Conservation (phyloP, 2,329 filamentous ascomycete genomes). For the Aspergillus novofumigatus region DNA sequence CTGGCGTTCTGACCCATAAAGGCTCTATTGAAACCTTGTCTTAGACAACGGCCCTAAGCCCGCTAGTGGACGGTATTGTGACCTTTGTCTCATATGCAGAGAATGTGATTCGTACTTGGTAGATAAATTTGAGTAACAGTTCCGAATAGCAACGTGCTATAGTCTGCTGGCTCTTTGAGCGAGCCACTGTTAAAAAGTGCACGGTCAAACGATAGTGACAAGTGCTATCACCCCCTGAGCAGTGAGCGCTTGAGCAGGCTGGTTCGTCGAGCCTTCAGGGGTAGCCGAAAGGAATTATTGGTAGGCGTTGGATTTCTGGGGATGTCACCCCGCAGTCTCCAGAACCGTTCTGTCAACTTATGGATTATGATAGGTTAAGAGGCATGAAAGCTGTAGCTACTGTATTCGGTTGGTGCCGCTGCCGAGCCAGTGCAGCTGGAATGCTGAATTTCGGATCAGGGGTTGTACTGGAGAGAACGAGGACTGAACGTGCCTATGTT, state of each 20-base stretch:
- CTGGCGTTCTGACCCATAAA: not conserved
- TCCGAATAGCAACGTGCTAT: not conserved
- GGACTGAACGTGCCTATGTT: not conserved
- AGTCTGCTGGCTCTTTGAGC: too few relatives aligned
- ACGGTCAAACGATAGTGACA: not conserved
- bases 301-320: not conserved
- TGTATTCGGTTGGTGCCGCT: too few relatives aligned
- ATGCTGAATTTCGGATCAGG: not conserved
- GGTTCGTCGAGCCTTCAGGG: not conserved
- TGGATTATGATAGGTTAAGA: too few relatives aligned
- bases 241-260: not conserved
- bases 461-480: not conserved
- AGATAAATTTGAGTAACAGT: not conserved
- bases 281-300: not conserved
- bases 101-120: not conserved
- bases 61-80: not conserved
- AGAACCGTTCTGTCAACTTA: not conserved
- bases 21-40: not conserved
- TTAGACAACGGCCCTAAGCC: not conserved
- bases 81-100: not conserved
- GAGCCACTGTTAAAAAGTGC: not conserved
- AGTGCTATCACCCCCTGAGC: not conserved
- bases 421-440: not conserved
- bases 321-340: not conserved
- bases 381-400: too few relatives aligned